These are phyloP conservation scores for Paulownia fortunei DNA, from an alignment of 257 asterid species.

Conservation along the genomic window DNA sequence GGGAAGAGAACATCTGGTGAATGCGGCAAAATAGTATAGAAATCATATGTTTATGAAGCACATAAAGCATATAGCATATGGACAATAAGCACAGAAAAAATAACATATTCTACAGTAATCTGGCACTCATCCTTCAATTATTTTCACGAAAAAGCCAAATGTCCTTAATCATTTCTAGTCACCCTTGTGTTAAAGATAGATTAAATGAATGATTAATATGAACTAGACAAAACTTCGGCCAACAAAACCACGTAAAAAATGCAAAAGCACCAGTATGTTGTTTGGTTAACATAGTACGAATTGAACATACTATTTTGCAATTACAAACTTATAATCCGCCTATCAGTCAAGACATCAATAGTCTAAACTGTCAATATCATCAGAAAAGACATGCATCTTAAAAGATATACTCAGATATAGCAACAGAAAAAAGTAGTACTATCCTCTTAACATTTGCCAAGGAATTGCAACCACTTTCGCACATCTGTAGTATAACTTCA, in stretches of 20 bases:
- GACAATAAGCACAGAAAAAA: constrained; percentile 5
- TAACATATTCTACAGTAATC: background rate
- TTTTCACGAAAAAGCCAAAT: background rate
- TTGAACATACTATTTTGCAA: background rate
- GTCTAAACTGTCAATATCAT: no score
- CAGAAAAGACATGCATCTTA: no score
- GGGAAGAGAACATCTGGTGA: constrained; percentile 71
- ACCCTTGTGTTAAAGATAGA: background rate
- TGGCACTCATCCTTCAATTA: background rate
- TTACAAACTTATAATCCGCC: no score
- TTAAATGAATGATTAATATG: background rate
- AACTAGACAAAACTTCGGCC: background rate
- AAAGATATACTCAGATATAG: background rate
- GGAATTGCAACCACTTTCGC: background rate
- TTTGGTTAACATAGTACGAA: background rate
- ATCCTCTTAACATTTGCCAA: background rate
- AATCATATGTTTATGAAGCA: constrained; percentile 13
- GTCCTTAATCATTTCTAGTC: background rate
- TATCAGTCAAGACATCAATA: no score
- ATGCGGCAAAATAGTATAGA: constrained; percentile 28
- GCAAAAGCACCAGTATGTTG: constrained; percentile 2
- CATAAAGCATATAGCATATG: background rate
- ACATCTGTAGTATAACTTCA: background rate
- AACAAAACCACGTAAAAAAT: background rate
- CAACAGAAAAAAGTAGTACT: background rate